Percentiles rank a stretch among this genome's conserved stretches.
Evolutionary conservation across 2,329 filamentous ascomycete species (phyloP).

Genomic region (Fusarium tanahbumbuense): DNA sequence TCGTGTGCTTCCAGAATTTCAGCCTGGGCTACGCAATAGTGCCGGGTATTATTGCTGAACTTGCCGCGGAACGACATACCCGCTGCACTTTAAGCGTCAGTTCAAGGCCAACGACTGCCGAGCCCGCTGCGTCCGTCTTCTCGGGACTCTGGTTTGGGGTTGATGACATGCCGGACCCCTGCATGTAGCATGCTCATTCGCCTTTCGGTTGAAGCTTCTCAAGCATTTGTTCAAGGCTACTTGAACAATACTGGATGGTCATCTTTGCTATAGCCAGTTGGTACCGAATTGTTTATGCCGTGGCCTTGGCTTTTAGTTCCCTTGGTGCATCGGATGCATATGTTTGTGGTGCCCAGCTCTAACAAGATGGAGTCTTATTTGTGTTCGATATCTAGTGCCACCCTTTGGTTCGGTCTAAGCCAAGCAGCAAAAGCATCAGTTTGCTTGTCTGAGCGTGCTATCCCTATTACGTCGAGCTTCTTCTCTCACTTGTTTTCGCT

Average conservation of each 20-base stretch:
- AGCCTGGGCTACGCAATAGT: background rate
- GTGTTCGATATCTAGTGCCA: background rate
- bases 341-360: background rate
- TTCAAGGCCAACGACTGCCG: conserved; percentile 27
- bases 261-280: background rate
- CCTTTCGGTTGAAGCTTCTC: background rate
- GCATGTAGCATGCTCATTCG: conserved; percentile 15
- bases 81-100: conserved; percentile 2
- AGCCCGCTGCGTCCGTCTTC: conserved; percentile 22
- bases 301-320: background rate
- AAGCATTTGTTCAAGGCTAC: conserved; percentile 1
- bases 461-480: conserved; percentile 4
- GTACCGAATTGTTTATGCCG: background rate
- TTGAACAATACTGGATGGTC: conserved; percentile 1
- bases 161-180: conserved; percentile 29
- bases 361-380: background rate
- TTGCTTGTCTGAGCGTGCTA: background rate
- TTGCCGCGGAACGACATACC: conserved; percentile 7
- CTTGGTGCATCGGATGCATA: background rate
- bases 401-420: background rate
- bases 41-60: conserved; percentile 1
- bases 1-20: background rate
- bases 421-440: conserved; percentile 1
- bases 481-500: conserved; percentile 33
- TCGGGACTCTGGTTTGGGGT: conserved; percentile 15